A percentile compares a stretch with the other conserved stretches of the same genome.
Evolutionary conservation across 805 yeast species (phyloP).

Genomic region (Yarrowia sp.): DNA sequence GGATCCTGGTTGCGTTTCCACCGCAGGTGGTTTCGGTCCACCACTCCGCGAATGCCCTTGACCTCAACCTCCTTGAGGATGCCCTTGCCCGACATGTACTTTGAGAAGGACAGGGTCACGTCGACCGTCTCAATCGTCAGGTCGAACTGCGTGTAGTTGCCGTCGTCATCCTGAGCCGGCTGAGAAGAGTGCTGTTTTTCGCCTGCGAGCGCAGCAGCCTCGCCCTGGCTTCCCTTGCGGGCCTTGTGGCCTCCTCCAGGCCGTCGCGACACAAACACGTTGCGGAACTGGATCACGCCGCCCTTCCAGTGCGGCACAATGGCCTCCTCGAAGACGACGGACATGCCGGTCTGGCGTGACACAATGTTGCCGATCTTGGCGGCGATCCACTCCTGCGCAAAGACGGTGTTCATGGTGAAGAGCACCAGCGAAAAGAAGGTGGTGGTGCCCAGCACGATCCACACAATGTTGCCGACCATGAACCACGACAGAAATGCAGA

Average conservation of each 20-base stretch:
- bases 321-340: conserved; percentile 88
- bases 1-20: conserved; percentile 86
- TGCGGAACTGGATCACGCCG: conserved; percentile 77
- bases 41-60: conserved; percentile 85
- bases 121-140: conserved; percentile 82
- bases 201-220: conserved; percentile 51
- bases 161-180: conserved; percentile 54
- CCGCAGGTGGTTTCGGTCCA: conserved; percentile 82
- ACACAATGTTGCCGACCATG: conserved; percentile 76
- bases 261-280: conserved; percentile 80
- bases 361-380: conserved; percentile 74
- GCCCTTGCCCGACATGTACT: conserved; percentile 90
- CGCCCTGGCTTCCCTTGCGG: conserved; percentile 69
- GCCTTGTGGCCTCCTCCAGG: conserved; percentile 59
- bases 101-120: conserved; percentile 72
- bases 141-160: conserved; percentile 95
- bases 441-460: conserved; percentile 85
- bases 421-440: conserved; percentile 82
- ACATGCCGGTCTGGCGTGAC: conserved; percentile 76
- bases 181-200: conserved; percentile 39
- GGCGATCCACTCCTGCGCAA: conserved; percentile 88
- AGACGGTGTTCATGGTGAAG: conserved; percentile 74
- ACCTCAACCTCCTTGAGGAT: conserved; percentile 76
- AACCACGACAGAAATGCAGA: conserved; percentile 91
- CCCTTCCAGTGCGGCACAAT: conserved; percentile 92